Conservation (phyloP, 2,329 filamentous ascomycete genomes). For the Diaporthe caulivora region DNA sequence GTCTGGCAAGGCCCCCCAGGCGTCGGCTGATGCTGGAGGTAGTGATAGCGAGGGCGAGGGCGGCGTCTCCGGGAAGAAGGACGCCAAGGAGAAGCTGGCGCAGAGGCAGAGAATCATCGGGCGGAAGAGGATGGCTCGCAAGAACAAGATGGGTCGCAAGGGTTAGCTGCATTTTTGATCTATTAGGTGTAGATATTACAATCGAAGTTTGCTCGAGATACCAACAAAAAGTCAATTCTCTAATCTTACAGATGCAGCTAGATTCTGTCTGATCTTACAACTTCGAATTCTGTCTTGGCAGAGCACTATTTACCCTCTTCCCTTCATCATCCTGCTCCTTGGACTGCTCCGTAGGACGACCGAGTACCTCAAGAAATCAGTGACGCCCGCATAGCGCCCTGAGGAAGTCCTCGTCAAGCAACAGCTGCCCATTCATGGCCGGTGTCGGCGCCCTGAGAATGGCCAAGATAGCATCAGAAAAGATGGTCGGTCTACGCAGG, state of each 20-base stretch:
- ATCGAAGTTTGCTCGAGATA: constrained; percentile 19
- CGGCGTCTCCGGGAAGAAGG: constrained; percentile 41
- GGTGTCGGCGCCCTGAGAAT: constrained; percentile 73
- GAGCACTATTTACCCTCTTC: constrained; percentile 74
- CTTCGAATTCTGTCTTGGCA: constrained; percentile 50
- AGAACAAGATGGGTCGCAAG: constrained; percentile 64
- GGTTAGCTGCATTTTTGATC: constrained; percentile 12
- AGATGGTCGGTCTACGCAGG: constrained; percentile 79
- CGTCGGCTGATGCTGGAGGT: constrained; percentile 41
- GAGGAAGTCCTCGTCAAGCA: constrained; percentile 86
- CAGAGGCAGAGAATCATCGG: constrained; percentile 83
- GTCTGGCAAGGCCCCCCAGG: constrained; percentile 42
- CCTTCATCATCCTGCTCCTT: constrained; percentile 85
- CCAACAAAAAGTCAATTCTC: constrained; percentile 1
- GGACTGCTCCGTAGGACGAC: constrained; percentile 74
- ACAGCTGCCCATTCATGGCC: constrained; percentile 77
- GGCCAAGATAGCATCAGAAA: constrained; percentile 82
- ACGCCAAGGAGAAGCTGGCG: constrained; percentile 51
- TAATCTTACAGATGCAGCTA: not conserved
- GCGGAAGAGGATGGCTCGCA: constrained; percentile 84
- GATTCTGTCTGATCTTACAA: constrained; percentile 47
- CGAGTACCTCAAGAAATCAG: constrained; percentile 80
- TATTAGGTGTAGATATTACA: not conserved
- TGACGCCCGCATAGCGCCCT: constrained; percentile 71
- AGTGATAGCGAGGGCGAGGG: not conserved